Conservation (phyloP, 176 grass and related monocot genomes). For the Oryza punctata region DNA sequence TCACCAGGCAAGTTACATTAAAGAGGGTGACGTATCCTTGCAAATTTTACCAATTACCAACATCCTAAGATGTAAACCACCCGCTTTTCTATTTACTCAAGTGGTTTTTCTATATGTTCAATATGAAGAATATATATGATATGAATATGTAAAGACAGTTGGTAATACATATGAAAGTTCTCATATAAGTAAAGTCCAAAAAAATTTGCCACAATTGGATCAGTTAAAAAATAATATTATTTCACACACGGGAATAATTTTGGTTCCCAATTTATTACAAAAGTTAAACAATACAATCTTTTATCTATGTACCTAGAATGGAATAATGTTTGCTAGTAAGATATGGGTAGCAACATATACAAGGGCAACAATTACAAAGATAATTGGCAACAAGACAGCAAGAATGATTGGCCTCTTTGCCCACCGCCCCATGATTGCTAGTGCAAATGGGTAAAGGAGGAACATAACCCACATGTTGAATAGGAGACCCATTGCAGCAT, state of each 20-base stretch:
- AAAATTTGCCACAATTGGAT: no score
- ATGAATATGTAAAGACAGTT: no score
- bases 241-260: constrained; percentile 8
- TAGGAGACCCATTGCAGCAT: constrained; percentile 39
- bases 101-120: no score
- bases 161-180: no score
- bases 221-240: background rate
- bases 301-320: constrained; percentile 35
- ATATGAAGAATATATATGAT: no score
- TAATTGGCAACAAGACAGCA: constrained; percentile 25
- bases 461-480: constrained; percentile 51
- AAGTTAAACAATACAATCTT: constrained; percentile 24
- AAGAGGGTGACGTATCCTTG: no score
- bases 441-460: constrained; percentile 53
- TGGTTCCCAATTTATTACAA: constrained; percentile 28
- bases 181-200: no score
- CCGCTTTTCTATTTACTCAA: no score
- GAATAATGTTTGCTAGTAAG: constrained; percentile 25
- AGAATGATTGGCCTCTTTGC: constrained; percentile 47
- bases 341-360: constrained; percentile 42
- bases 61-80: no score
- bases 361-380: constrained; percentile 30
- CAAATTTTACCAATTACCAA: no score
- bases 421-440: constrained; percentile 50
- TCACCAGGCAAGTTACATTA: no score